These are phyloP conservation scores for Fibroporia radiculosa DNA, from an alignment of 768 basidiomycete genomes.

Conservation along the genomic window DNA sequence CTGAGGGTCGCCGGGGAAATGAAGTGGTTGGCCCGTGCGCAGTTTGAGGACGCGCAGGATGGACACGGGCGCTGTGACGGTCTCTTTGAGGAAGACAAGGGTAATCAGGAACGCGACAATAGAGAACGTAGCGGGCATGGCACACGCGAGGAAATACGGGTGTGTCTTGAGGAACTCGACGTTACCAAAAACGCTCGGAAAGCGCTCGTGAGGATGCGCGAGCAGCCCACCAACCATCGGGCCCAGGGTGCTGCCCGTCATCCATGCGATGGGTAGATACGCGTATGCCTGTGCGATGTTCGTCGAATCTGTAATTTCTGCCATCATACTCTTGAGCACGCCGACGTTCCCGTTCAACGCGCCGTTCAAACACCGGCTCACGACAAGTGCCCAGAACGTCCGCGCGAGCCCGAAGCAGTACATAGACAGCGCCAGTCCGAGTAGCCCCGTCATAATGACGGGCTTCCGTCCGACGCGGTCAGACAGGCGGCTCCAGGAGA, in stretches of 20 bases:
- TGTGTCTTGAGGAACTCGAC: conserved; percentile 52
- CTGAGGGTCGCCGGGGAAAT: conserved; percentile 7
- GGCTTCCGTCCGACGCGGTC: conserved; percentile 72
- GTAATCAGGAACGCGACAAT: conserved; percentile 45
- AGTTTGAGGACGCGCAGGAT: conserved; percentile 15
- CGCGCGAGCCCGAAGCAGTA: conserved; percentile 66
- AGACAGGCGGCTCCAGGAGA: conserved; percentile 70
- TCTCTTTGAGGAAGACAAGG: conserved; percentile 50
- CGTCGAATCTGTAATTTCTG: conserved; percentile 64
- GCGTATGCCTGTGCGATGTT: conserved; percentile 66
- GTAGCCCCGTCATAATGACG: conserved; percentile 57
- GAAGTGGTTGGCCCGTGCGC: conserved; percentile 11
- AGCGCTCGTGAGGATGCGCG: conserved; percentile 59
- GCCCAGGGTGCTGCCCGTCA: conserved; percentile 34
- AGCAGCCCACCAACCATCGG: conserved; percentile 64
- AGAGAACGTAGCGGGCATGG: conserved; percentile 57
- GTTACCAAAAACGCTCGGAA: conserved; percentile 52
- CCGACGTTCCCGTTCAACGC: conserved; percentile 67
- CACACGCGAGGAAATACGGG: conserved; percentile 71
- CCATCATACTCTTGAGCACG: conserved; percentile 67
- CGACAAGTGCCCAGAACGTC: conserved; percentile 57
- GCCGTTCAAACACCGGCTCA: conserved; percentile 65
- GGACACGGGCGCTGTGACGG: conserved; percentile 23
- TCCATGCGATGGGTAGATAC: conserved; percentile 52
- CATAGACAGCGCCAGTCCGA: conserved; percentile 62